Conservation (phyloP, 2,329 filamentous ascomycete species). For the Colletotrichum echinochloae region DNA sequence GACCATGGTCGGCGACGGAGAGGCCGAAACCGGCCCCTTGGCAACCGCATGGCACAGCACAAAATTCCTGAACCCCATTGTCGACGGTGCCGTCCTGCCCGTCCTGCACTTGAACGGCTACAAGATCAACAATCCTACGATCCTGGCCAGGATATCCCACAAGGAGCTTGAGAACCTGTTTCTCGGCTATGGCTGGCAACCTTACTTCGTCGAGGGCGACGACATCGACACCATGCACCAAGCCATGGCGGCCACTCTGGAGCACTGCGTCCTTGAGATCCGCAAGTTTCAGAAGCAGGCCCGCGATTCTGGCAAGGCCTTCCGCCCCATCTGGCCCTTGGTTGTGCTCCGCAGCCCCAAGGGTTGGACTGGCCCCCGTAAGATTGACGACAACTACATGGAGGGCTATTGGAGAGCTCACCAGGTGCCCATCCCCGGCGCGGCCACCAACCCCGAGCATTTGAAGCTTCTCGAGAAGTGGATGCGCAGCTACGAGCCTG, state of each 20-base stretch:
- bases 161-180: slow-evolving; percentile 78
- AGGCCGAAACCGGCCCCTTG: slow-evolving; percentile 83
- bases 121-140: slow-evolving; percentile 85
- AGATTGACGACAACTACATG: slow-evolving; percentile 76
- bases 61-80: slow-evolving; percentile 85
- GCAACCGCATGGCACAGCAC: slow-evolving; percentile 86
- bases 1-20: slow-evolving; percentile 84
- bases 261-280: slow-evolving; percentile 79
- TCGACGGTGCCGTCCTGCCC: slow-evolving; percentile 81
- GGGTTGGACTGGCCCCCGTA: slow-evolving; percentile 82
- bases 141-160: slow-evolving; percentile 79
- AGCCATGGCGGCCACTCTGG: slow-evolving; percentile 82
- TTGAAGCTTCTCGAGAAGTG: slow-evolving; percentile 78
- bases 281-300: slow-evolving; percentile 76
- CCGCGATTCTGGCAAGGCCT: slow-evolving; percentile 75
- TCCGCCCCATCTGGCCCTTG: slow-evolving; percentile 83
- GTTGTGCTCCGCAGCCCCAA: slow-evolving; percentile 82
- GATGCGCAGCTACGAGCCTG: slow-evolving; percentile 82
- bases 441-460: slow-evolving; percentile 72
- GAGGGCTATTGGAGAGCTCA: slow-evolving; percentile 85
- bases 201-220: slow-evolving; percentile 83
- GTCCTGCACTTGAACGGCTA: slow-evolving; percentile 85
- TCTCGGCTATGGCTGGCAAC: slow-evolving; percentile 80
- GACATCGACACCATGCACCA: slow-evolving; percentile 83
- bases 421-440: slow-evolving; percentile 81